Percentiles rank a stretch among this genome's conserved stretches.
Evolutionary conservation across 2,329 filamentous ascomycete species (phyloP).

Genomic region (Aureobasidium sp.): DNA sequence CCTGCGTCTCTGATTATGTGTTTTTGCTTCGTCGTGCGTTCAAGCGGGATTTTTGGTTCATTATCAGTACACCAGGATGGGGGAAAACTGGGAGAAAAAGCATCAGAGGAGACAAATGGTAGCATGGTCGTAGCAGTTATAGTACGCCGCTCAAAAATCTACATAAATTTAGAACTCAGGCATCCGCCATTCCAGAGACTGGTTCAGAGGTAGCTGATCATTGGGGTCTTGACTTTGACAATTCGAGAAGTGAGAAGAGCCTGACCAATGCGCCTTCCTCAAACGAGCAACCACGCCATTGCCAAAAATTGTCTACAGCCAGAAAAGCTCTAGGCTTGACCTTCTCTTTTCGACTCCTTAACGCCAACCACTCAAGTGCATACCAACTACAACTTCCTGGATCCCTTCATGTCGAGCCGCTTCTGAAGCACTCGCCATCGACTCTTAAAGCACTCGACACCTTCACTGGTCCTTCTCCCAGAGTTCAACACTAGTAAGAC

Average conservation of each 20-base stretch:
- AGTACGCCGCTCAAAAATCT: neutral
- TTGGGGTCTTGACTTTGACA: no score
- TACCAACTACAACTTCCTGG: neutral
- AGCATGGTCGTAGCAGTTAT: neutral
- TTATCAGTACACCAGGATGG: neutral
- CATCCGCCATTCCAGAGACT: neutral
- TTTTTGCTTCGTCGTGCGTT: constrained; percentile 4
- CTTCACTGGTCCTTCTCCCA: neutral
- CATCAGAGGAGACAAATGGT: neutral
- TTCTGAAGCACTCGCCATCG: neutral
- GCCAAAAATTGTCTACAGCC: neutral
- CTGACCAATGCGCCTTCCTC: neutral
- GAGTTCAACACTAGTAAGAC: neutral
- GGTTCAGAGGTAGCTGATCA: neutral
- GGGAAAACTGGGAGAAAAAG: neutral
- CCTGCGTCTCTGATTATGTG: neutral
- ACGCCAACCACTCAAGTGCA: neutral
- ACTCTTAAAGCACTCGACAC: neutral
- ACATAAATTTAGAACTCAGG: neutral
- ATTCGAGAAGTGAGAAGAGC: no score
- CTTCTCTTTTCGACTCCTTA: neutral
- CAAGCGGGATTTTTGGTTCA: neutral
- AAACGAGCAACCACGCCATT: neutral
- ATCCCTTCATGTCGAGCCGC: neutral
- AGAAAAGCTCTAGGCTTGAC: neutral